These are phyloP conservation scores for Detonula confervacea DNA, from an alignment of 352 stramenopile genomes.

Conservation along the genomic window DNA sequence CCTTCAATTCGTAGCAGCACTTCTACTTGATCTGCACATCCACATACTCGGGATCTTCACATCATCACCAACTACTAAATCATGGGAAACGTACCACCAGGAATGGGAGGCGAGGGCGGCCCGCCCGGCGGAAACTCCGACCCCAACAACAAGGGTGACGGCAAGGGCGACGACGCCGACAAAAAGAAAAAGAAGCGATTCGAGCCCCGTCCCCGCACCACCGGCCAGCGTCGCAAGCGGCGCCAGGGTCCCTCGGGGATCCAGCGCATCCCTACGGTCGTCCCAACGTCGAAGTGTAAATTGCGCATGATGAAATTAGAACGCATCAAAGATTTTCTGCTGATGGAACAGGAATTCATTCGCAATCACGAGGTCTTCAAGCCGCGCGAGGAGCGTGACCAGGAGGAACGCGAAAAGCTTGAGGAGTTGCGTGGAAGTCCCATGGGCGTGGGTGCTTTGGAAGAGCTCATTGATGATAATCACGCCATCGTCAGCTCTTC, in stretches of 20 bases:
- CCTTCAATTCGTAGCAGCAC: not conserved
- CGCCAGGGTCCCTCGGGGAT: conserved; percentile 78
- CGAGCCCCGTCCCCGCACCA: conserved; percentile 73
- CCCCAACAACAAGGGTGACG: conserved; percentile 63
- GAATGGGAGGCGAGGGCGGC: conserved; percentile 69
- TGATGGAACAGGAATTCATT: conserved; percentile 99
- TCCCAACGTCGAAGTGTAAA: conserved; percentile 99
- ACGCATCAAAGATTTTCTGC: conserved; percentile 99
- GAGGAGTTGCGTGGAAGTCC: conserved; percentile 98
- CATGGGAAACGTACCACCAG: conserved; percentile 77
- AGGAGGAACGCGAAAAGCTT: conserved; percentile 98
- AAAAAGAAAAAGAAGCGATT: conserved; percentile 88
- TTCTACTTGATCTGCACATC: not conserved
- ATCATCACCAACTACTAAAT: conserved; percentile 14
- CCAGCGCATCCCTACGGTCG: conserved; percentile 77
- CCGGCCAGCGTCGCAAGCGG: conserved; percentile 70
- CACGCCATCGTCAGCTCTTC: conserved; percentile 99
- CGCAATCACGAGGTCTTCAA: conserved; percentile 99
- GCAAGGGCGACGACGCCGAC: conserved; percentile 47
- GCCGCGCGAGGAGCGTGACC: conserved; percentile 98
- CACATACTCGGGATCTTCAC: not conserved
- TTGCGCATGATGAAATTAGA: conserved; percentile 99
- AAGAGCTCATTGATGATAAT: conserved; percentile 99
- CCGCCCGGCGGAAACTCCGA: conserved; percentile 45
- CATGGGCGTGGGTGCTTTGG: conserved; percentile 97